phyloP scores from a whole-genome alignment of 164 flowering plant species.

The Kingdonia uniflora region DNA sequence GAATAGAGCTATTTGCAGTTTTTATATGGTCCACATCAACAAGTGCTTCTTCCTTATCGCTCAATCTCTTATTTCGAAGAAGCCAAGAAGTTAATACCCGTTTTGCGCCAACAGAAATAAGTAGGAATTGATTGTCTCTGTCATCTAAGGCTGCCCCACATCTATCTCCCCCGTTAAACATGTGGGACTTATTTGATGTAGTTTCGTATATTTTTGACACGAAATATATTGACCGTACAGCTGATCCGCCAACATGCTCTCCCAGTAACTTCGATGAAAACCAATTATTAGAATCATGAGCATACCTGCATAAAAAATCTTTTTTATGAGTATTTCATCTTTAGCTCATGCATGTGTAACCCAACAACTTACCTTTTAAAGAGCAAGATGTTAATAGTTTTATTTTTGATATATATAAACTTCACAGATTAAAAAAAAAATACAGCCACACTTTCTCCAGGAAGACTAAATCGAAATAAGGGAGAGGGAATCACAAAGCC shows the following conservation, averaged over 20 bases:
- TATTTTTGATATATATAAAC: too few relatives aligned
- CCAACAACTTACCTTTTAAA: too few relatives aligned
- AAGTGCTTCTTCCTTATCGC: constrained; percentile 18
- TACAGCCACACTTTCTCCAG: too few relatives aligned
- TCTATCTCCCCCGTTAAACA: constrained; percentile 11
- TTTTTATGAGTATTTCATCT: constrained; percentile 6
- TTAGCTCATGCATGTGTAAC: too few relatives aligned
- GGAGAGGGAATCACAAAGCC: too few relatives aligned
- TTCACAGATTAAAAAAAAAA: too few relatives aligned
- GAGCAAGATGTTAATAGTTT: too few relatives aligned
- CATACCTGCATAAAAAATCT: constrained; percentile 36
- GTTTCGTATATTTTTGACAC: constrained; percentile 45
- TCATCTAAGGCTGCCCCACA: constrained; percentile 15
- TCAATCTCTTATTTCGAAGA: constrained; percentile 25
- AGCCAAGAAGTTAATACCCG: constrained; percentile 87
- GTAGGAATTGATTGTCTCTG: constrained; percentile 34
- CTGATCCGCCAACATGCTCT: constrained; percentile 98
- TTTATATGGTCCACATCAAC: constrained; percentile 6
- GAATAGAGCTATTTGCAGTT: constrained; percentile 11
- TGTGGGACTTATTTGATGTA: constrained; percentile 10
- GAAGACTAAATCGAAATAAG: too few relatives aligned
- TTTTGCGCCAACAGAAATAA: constrained; percentile 96
- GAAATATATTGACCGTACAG: constrained; percentile 77
- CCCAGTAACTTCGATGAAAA: constrained; percentile 75
- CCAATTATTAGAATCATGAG: constrained; percentile 40